Evolutionary conservation across 108 stramenopile species (phyloP).

Genomic region (Discostella pseudostelligera): DNA sequence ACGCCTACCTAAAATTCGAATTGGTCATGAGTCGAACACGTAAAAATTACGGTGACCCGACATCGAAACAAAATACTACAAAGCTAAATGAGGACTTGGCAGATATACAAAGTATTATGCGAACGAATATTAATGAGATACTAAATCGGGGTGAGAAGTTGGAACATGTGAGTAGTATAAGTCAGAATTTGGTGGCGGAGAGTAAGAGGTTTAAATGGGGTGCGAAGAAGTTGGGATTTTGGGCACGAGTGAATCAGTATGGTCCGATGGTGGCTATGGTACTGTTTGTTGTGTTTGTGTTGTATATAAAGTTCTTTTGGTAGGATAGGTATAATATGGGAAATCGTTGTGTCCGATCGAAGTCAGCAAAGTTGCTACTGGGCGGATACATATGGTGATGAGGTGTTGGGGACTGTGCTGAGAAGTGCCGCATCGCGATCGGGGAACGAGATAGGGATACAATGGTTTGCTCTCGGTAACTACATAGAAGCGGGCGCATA

Average conservation of each 20-base stretch:
- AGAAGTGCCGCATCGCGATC: too few relatives aligned
- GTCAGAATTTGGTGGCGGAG: slow-evolving; percentile 70
- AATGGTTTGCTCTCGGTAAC: too few relatives aligned
- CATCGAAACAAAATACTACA: slow-evolving; percentile 69
- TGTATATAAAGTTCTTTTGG: slow-evolving; percentile 87
- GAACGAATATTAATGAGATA: slow-evolving; percentile 90
- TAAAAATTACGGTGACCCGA: slow-evolving; percentile 90
- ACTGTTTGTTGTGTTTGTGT: slow-evolving; percentile 66
- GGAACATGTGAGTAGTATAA: slow-evolving; percentile 77
- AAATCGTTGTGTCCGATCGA: too few relatives aligned
- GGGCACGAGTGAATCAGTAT: slow-evolving; percentile 85
- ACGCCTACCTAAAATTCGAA: slow-evolving; percentile 91
- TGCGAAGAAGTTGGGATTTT: slow-evolving; percentile 80
- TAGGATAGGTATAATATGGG: slow-evolving; percentile 47
- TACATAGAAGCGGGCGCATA: too few relatives aligned
- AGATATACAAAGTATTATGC: slow-evolving; percentile 96
- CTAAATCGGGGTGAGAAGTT: slow-evolving; percentile 88
- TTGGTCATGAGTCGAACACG: slow-evolving; percentile 92
- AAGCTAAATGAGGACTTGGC: slow-evolving; percentile 94
- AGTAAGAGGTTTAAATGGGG: slow-evolving; percentile 92
- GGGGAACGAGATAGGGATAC: too few relatives aligned
- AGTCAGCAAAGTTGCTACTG: too few relatives aligned
- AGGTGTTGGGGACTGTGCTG: too few relatives aligned
- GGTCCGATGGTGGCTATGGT: slow-evolving; percentile 65
- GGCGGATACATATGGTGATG: too few relatives aligned